These are phyloP conservation scores for Phytophthora podocarpi DNA, from an alignment of 352 stramenopile genomes.

Conservation along the genomic window DNA sequence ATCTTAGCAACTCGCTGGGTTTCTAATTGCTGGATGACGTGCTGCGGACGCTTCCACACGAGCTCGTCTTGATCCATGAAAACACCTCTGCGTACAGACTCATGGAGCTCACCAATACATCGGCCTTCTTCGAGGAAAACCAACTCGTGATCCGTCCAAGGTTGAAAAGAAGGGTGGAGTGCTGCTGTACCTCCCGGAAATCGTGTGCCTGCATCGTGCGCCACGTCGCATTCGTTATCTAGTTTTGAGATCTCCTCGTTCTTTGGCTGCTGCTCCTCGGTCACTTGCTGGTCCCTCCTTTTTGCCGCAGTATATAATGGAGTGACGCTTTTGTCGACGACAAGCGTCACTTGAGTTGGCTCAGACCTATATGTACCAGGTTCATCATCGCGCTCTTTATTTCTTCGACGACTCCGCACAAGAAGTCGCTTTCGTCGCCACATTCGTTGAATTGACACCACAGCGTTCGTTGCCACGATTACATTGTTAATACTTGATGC, in stretches of 20 bases:
- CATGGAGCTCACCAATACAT: constrained; percentile 20
- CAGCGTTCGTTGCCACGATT: constrained; percentile 11
- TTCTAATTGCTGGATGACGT: constrained; percentile 40
- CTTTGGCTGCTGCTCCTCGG: background rate
- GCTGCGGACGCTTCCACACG: constrained; percentile 44
- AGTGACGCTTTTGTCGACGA: constrained; percentile 18
- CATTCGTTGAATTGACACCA: constrained; percentile 11
- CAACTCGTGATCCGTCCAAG: constrained; percentile 57
- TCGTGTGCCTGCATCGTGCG: too few species aligned
- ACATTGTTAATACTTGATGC: background rate
- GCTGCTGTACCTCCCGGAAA: background rate
- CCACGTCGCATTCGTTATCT: background rate
- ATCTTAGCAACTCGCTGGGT: constrained; percentile 16
- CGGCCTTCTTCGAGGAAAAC: constrained; percentile 57
- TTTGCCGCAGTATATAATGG: constrained; percentile 13
- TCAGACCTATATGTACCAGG: background rate
- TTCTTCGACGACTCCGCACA: background rate
- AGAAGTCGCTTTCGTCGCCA: constrained; percentile 2
- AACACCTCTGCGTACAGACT: constrained; percentile 12
- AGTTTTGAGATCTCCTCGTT: background rate
- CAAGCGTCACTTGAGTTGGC: constrained; percentile 4
- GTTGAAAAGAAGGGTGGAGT: background rate
- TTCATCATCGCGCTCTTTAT: background rate
- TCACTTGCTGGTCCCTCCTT: background rate
- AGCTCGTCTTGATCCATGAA: constrained; percentile 30